Conservation (phyloP, 1,284 basidiomycete species). For the Lentinus polychrous region DNA sequence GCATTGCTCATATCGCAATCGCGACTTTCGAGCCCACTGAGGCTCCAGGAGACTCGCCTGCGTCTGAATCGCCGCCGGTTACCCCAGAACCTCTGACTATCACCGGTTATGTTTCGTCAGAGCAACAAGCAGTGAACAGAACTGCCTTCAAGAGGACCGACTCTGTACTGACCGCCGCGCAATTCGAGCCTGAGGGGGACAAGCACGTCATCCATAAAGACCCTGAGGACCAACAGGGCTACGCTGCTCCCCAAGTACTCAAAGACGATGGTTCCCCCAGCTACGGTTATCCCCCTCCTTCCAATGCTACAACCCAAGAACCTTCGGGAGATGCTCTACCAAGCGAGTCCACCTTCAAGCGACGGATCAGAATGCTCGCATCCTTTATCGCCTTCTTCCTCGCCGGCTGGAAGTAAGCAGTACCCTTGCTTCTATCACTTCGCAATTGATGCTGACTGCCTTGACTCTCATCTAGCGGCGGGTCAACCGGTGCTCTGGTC, state of each 20-base stretch:
- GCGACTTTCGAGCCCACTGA: too few relatives aligned
- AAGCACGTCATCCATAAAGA: too few relatives aligned
- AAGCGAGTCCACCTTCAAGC: slow-evolving; percentile 12
- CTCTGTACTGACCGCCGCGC: background rate
- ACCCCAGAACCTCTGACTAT: background rate
- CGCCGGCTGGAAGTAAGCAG: slow-evolving; percentile 25
- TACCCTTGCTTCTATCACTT: background rate
- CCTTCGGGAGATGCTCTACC: slow-evolving; percentile 18
- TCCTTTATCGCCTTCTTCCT: slow-evolving; percentile 21
- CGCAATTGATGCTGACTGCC: background rate
- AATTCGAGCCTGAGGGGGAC: too few relatives aligned
- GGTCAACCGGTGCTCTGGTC: slow-evolving; percentile 24
- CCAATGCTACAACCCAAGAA: background rate
- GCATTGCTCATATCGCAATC: background rate
- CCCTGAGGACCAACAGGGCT: background rate
- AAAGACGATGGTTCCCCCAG: background rate
- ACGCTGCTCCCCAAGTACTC: too few relatives aligned
- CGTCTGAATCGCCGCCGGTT: too few relatives aligned
- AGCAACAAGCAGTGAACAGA: background rate
- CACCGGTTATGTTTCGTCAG: background rate
- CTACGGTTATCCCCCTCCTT: slow-evolving; percentile 10
- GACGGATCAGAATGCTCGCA: slow-evolving; percentile 17
- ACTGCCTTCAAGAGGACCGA: background rate
- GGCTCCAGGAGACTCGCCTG: too few relatives aligned
- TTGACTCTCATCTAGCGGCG: slow-evolving; percentile 16